phyloP scores from a whole-genome alignment of 768 basidiomycete genomes.

The Mycena crocata region DNA sequence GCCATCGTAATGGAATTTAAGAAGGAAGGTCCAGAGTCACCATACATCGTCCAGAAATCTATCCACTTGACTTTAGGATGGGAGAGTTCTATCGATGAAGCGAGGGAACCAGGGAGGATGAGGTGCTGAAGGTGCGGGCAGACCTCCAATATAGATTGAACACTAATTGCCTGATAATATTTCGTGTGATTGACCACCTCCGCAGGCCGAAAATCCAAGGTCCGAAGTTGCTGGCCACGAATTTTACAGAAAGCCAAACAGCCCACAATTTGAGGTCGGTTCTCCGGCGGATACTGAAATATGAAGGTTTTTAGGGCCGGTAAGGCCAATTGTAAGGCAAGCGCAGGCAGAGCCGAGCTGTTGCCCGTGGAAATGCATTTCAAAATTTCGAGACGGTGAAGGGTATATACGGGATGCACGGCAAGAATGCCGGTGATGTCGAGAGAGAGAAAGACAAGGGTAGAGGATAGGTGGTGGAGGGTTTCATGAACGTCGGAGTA shows the following conservation, averaged over 20 bases:
- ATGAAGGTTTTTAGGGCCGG: not conserved
- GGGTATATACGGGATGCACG: not conserved
- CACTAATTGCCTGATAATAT: not conserved
- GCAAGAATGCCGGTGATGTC: too few species aligned
- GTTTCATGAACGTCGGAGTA: not conserved
- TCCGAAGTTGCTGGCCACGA: not conserved
- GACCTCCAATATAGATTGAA: not conserved
- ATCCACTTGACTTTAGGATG: conserved; percentile 14
- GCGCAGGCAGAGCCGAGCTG: not conserved
- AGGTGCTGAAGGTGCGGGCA: conserved; percentile 13
- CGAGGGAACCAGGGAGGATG: not conserved
- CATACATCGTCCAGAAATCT: conserved; percentile 7
- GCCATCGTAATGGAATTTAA: not conserved
- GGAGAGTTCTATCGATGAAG: not conserved
- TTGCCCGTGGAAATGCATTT: not conserved
- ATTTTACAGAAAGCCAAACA: conserved; percentile 6
- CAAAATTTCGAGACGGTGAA: not conserved
- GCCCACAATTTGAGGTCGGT: not conserved
- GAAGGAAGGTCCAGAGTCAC: not conserved
- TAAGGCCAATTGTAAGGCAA: not conserved
- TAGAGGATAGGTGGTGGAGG: not conserved
- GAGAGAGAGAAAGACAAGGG: too few species aligned
- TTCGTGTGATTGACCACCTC: not conserved
- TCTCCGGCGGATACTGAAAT: not conserved
- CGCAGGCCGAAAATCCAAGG: not conserved